Base-by-base conservation (phyloP, 176 grass and related monocot genomes). In the Raddia guianensis region DNA sequence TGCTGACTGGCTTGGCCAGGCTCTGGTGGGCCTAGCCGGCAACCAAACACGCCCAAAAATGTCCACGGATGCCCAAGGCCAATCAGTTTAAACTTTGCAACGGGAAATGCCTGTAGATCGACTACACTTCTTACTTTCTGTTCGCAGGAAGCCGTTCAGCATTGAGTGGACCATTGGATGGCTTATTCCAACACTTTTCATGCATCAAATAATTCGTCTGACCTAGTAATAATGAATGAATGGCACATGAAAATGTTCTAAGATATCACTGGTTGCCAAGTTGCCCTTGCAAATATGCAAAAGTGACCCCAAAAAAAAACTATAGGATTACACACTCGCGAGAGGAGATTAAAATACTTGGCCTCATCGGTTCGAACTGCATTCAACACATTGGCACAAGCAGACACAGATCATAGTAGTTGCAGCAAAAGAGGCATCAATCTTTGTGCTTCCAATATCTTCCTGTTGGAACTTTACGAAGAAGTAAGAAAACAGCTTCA, bases 371-470 rank as follows among this genome's bases (percentile, higher is more conserved):
- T 52, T 69, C 9, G 37, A 16, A 46, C 12, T 68, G 37, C 51
- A 35, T 59, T 45, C 6, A 48, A 59, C 45, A 56, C 77, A 33
- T 80, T 80, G 3, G 43, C 51, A 69, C 51, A 21, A 47, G 45
- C 65, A 70, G 52, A 59, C 70, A 18, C 16, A 14, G 63, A 20
- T 54, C 49, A 12, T 56, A 50, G 37, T 80, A 80, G 64, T 46
- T 68, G 78, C 42, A 80, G 20, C 66, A 80, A 46, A 80, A 80
- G 20, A 12, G 40, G 78, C 27, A 70, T 49, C 52, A 42, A 44
- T 14, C 65, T 58, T 68, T 50, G 56, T 19, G 8, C 21, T 18
- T 53, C 40, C 51, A 70, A 47, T 12, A 21, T 58, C 42, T 70
- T 80, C 42, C 9, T 15, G 59, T 33, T 70, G n/a, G 43, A 70